Evolutionary conservation across 257 asterid species (phyloP), one percentile per base, ranked within the genome.

Genomic region (Jasminum sambac): DNA sequence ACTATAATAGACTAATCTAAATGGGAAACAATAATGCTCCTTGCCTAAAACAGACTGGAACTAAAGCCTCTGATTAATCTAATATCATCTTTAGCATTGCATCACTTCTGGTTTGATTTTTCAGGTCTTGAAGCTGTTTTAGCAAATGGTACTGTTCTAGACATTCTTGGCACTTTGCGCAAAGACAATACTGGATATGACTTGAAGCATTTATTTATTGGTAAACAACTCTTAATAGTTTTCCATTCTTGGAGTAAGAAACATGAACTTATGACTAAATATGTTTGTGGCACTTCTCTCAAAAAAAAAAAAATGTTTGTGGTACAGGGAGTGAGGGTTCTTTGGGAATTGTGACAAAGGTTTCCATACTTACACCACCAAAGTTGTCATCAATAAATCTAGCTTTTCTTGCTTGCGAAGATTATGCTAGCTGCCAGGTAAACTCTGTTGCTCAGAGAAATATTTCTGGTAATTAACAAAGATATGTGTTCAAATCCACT

Each of bases 131-230:
- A 94, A 86, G 96, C 89, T 77, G 97, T 91, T 79, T 83, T 91
- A 80, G 92, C 99, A 71, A 84, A 88, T 85, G 99, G 99, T 67
- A 91, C 95, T 43, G 96, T 94, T 80, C 90, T 94, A 77, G 96
- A 94, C 78, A 87, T 94, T 96, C 97, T 94, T 65, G 93, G 97
- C 63, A 89, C 95, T 68, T 80, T 94, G 76, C 89, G 99, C 70
- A 94, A 94, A 80, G 99, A 94, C 83, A 94, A 91, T 78, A 94
- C 99, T 19, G 99, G 99, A 77, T 94, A 94, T 68, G 99, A 94
- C 87, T 80, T 94, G 82, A 94, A 94, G 84, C 99, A 94, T 84
- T 85, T 94, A 84, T 94, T 94, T 77, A 91, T 94, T 67, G 99
- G 99, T 89, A 77, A 84, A 69, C 30, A 71, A 67, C 23, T 64